Evolutionary conservation across 2,329 filamentous ascomycete genomes (phyloP), one percentile per base, ranked within the genome.

Genomic region (Botryotinia calthae): DNA sequence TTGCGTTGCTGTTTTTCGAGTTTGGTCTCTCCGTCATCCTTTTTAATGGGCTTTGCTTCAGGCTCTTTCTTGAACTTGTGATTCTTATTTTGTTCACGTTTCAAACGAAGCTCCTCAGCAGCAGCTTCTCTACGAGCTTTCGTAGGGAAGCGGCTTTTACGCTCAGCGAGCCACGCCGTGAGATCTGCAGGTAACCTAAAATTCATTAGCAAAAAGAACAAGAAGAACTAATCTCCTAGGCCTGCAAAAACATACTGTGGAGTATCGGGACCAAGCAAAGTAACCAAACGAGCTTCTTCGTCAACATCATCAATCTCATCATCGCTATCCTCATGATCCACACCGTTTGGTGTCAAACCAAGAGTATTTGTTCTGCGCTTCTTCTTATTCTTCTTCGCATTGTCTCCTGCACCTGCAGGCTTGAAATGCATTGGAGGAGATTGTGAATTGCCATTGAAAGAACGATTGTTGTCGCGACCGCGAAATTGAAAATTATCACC

Each of bases 121-220:
- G 88, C 93, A 75, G 88, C 88, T 74, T 89, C 86, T 75, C 90
- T 84, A 72, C 93, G 90, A 73, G 89, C 88, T 80, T 89, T 88
- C 3, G 95, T 98, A 2, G 95, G 95, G 80, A 89, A 98, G 69
- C 91, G 90, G 76, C 89, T 91, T 80, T 87, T 91, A 73, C 95
- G 89, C 81, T 97, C 94, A 67, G 89, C 89, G 75, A 97, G 89
- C 89, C 94, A 98, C 10, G 89, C 88, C 37, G 89, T 87, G 72
- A 98, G 86, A 79, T 98, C 94, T 73, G 88, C 88, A 25, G 86
- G 81, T 65, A 80, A 66, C 74, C 80, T 81, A 73, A 65, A 51
- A 37, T 66, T 61, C 42, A 76, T 77, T 81, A 82, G 73, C 79
- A 56, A 68, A 51, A 64, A 61, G 66, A 70, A 73, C 61, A 78